Base-by-base conservation (phyloP, 2,329 filamentous ascomycete genomes). In the Venturia asperata region DNA sequence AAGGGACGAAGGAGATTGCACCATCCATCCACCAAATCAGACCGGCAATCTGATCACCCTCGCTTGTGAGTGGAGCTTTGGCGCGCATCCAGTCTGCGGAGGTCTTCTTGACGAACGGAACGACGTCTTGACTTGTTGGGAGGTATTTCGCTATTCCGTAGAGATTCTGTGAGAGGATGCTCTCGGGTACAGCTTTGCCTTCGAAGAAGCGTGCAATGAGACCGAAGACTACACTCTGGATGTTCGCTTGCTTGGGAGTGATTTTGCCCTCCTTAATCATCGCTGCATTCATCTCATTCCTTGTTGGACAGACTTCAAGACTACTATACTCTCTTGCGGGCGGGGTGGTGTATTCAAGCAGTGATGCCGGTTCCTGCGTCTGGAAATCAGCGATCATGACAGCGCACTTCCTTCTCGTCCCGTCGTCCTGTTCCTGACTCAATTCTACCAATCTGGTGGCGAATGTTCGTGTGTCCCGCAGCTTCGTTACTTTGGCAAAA, bases 361-460 rank as follows among this genome's bases (percentile, higher is more conserved):
- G 30, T 1, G 62, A 66, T 0, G 72, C 72, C 1, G 72, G 67
- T 67, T 82, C 80, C 6, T 69, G 68, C 4, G 74, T 68, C 37
- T 82, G 80, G 64, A 83, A 83, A 64, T 83, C 81, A 0, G 76
- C 77, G 0, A 79, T 68, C 0, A 80, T 69, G 62, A 80, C 75
- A 39, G 82, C 67, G 62, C 78, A 81, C 0, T 72, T 64, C 34
- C 81, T 75, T 6, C 71, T 65, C 3, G 69, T 66, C 11, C 76
- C 77, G 61, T 77, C 71, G 0, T 76, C 69, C 21, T 74, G 74
- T 30, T 71, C 68, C 65, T 83, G 81, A 62, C 71, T 75, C 37
- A 82, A 74, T 66, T 79, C 73, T 3, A 83, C 76, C 4, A 78
- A 72, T 1, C 80, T 73, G 0, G 81, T 83, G 2, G 77, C 76